Conservation (phyloP, 2,329 filamentous ascomycete genomes). For the Magnaporthales sp. region DNA sequence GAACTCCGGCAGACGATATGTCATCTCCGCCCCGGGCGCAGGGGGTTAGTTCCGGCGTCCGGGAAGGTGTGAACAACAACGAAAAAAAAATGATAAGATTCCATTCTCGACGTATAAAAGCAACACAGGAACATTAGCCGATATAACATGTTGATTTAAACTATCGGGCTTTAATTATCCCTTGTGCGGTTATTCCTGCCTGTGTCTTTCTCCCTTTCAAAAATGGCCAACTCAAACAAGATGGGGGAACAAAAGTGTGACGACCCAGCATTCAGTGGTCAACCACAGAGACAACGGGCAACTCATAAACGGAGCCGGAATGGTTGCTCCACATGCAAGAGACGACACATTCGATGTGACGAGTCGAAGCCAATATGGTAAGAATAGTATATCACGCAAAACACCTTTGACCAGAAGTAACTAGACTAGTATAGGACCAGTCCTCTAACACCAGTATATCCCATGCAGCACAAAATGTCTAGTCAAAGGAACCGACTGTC, state of each 20-base stretch:
- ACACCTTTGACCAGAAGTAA: neutral
- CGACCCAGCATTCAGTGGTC: neutral
- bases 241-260: neutral
- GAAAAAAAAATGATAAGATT: neutral
- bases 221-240: neutral
- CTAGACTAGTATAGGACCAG: too few species aligned
- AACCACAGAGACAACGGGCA: constrained; percentile 7
- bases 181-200: too few species aligned
- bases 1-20: neutral
- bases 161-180: too few species aligned
- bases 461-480: neutral
- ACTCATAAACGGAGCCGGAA: constrained; percentile 13
- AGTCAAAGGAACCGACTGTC: neutral
- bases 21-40: neutral
- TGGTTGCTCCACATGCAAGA: constrained; percentile 14
- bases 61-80: neutral
- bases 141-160: neutral
- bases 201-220: neutral
- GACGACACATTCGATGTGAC: constrained; percentile 13
- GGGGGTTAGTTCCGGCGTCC: neutral
- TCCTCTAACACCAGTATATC: neutral
- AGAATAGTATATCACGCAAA: constrained; percentile 6
- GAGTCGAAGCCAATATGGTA: constrained; percentile 13
- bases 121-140: neutral
- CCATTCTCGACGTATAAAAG: neutral